Base-by-base conservation (phyloP, 129 eudicot genomes). In the Pulicaria dysenterica region DNA sequence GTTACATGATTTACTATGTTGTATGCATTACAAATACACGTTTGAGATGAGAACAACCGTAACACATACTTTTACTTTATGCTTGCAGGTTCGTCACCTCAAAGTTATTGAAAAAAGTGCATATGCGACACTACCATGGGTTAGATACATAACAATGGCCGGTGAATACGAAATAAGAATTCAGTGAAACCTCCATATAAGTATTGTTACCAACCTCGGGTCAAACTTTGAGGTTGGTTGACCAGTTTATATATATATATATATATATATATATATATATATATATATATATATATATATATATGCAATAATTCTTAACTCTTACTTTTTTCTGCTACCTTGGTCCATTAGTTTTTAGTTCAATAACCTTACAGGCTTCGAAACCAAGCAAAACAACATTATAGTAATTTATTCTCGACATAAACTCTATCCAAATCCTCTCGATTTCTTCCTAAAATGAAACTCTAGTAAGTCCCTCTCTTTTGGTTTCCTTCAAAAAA, bases 41-140 rank as follows among this genome's bases (percentile, higher is more conserved):
- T 24, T 24, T 24, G 31, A 24, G 1, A 24, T 24, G 31, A 56
- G 9, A 41, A 58, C 24, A n/a, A 13, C 46, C 11, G 9, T 13
- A 59, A 59, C n/a, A 5, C 17, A 65, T 38, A 12, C 55, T 3
- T 65, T 65, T 8, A 39, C 14, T 14, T 38, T 17, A 59, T 44
- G 46, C 10, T 54, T 78, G 58, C 81, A 88, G 90, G 95, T 88
- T 54, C 88, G 84, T 43, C 84, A 81, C 74, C 81, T 84, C 3
- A 87, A 87, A 74, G 80, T 84, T 42, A 87, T 87, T 3, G 93
- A 87, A 73, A 87, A 84, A 77, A 82, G 88, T 72, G 94, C 83
- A 67, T 88, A 88, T 54, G 90, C 83, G 78, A 80, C 88, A 2
- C 87, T 88, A 62, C 90, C 95, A 50, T 88, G 90, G 95, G 90